Conservation (phyloP, 2,329 filamentous ascomycete species). For the Penicillium sp. region DNA sequence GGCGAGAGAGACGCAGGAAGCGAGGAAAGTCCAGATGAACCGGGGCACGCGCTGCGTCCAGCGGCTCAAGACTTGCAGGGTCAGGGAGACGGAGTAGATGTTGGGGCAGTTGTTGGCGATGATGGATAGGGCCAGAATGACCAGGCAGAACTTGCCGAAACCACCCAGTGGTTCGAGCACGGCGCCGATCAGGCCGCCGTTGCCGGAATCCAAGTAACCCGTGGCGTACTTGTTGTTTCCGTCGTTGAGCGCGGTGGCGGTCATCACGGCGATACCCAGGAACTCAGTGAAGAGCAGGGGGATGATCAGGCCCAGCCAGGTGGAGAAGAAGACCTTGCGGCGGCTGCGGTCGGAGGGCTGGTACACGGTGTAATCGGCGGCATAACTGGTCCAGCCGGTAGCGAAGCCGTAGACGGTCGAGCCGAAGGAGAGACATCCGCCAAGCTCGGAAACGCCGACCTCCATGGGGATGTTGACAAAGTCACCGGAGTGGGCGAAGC, state of each 20-base stretch:
- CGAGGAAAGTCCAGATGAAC: conserved; percentile 70
- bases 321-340: conserved; percentile 70
- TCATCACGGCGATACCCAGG: conserved; percentile 72
- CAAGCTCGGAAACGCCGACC: conserved; percentile 64
- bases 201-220: conserved; percentile 63
- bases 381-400: conserved; percentile 75
- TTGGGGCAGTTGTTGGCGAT: conserved; percentile 75
- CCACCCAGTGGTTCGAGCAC: conserved; percentile 68
- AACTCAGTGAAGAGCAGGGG: conserved; percentile 77
- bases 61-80: conserved; percentile 68
- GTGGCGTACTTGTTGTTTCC: conserved; percentile 61
- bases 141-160: conserved; percentile 75
- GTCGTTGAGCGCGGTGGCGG: conserved; percentile 63
- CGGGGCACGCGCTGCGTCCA: conserved; percentile 68
- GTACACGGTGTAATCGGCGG: conserved; percentile 81
- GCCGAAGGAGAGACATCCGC: conserved; percentile 68
- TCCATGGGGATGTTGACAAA: conserved; percentile 68
- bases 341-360: conserved; percentile 68
- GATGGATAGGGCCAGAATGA: conserved; percentile 70
- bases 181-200: conserved; percentile 70
- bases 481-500: conserved; percentile 69
- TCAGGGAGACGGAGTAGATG: conserved; percentile 73
- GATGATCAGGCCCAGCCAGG: conserved; percentile 71
- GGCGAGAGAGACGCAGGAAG: conserved; percentile 68
- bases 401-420: conserved; percentile 71